Evolutionary conservation across 1,139 yeast species (phyloP).

Genomic region (Zygosaccharomyces sapae): DNA sequence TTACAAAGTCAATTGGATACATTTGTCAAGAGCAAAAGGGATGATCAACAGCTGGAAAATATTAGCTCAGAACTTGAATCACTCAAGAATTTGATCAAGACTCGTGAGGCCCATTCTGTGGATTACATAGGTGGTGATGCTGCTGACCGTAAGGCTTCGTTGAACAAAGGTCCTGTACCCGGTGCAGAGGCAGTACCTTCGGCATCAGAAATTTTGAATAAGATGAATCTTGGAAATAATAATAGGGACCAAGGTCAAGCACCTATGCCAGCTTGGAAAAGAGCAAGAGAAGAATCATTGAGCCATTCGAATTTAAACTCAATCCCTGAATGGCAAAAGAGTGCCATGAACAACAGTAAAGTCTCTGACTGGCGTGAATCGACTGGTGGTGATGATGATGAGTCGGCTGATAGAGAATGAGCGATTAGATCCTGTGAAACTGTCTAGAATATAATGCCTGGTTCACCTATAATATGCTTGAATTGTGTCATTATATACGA

Average conservation of each 20-base stretch:
- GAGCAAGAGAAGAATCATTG: constrained; percentile 21
- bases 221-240: constrained; percentile 41
- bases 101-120: constrained; percentile 35
- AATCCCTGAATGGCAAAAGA: constrained; percentile 33
- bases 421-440: too few species aligned
- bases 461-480: too few species aligned
- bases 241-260: constrained; percentile 15
- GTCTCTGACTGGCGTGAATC: constrained; percentile 31
- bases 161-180: constrained; percentile 25
- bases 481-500: too few species aligned
- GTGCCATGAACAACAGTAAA: constrained; percentile 10
- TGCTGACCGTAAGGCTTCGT: constrained; percentile 8
- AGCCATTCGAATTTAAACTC: constrained; percentile 14
- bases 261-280: constrained; percentile 38
- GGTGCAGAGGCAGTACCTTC: constrained; percentile 47
- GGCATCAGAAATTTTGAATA: constrained; percentile 57
- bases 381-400: constrained; percentile 11
- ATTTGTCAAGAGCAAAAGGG: constrained; percentile 55
- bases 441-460: too few species aligned
- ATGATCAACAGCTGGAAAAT: constrained; percentile 47
- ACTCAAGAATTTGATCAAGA: constrained; percentile 59
- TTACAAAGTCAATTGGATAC: constrained; percentile 68
- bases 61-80: constrained; percentile 63
- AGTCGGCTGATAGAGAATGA: neutral
- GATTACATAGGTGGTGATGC: constrained; percentile 18